phyloP scores from a whole-genome alignment of 148 eudicot genomes.

The Pouteria glomerata region DNA sequence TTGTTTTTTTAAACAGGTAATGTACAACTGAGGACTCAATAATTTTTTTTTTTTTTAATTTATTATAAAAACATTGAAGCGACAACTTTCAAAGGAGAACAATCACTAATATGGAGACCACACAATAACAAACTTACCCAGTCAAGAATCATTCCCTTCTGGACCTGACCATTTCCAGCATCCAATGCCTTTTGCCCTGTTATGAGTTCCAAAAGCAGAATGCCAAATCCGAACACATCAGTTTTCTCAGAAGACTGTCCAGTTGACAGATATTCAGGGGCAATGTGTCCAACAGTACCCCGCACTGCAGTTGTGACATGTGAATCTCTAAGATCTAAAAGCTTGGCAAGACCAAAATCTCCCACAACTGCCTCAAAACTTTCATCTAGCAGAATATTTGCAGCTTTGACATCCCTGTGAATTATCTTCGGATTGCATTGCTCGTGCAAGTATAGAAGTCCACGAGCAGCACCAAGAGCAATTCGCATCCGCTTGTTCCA shows the following conservation, averaged over 20 bases:
- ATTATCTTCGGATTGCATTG: conserved; percentile 91
- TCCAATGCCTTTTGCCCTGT: conserved; percentile 78
- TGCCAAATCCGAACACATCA: conserved; percentile 90
- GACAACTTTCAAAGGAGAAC: background rate
- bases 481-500: conserved; percentile 85
- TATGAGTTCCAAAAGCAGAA: conserved; percentile 80
- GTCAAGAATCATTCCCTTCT: conserved; percentile 85
- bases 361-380: conserved; percentile 92
- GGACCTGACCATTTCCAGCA: conserved; percentile 70
- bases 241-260: conserved; percentile 96
- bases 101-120: background rate
- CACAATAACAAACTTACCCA: conserved; percentile 37
- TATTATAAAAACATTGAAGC: background rate
- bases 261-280: conserved; percentile 93
- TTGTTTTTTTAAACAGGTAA: background rate
- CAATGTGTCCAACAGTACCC: conserved; percentile 91
- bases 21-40: background rate
- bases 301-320: conserved; percentile 97
- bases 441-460: conserved; percentile 83
- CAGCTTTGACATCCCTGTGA: conserved; percentile 96
- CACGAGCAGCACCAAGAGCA: conserved; percentile 82
- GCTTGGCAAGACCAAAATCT: conserved; percentile 97
- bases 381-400: conserved; percentile 84
- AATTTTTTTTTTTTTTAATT: background rate
- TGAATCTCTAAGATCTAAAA: conserved; percentile 75